A percentile compares a stretch with the other conserved stretches of the same genome.
These are phyloP conservation scores for Marasmius oreades DNA, from an alignment of 1,284 basidiomycete species.

Conservation along the genomic window DNA sequence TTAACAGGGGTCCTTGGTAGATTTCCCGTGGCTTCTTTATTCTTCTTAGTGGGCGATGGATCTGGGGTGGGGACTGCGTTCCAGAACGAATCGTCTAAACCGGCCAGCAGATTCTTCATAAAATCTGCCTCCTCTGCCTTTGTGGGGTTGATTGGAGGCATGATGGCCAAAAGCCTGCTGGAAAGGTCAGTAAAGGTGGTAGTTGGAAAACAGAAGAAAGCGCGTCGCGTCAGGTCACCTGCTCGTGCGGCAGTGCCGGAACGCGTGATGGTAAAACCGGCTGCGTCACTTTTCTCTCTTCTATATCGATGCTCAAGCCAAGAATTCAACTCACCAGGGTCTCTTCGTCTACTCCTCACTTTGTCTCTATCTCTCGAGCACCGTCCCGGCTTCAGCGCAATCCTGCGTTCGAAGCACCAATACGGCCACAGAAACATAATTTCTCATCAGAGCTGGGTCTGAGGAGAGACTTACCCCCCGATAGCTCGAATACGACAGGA, in stretches of 20 bases:
- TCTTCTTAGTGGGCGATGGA: constrained; percentile 22
- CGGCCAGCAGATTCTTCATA: constrained; percentile 42
- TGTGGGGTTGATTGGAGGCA: constrained; percentile 3
- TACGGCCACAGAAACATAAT: not conserved
- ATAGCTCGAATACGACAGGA: not conserved
- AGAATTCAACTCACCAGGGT: too few species aligned
- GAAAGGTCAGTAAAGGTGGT: too few species aligned
- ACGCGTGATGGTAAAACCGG: too few species aligned
- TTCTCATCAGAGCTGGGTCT: not conserved
- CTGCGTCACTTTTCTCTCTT: too few species aligned
- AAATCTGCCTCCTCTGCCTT: constrained; percentile 40
- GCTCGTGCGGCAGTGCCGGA: too few species aligned
- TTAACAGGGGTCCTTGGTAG: not conserved
- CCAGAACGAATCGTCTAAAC: constrained; percentile 44
- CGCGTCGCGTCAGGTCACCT: too few species aligned
- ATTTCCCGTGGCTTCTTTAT: constrained; percentile 8
- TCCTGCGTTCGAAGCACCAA: not conserved
- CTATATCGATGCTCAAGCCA: too few species aligned
- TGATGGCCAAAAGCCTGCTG: not conserved
- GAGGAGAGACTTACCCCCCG: not conserved
- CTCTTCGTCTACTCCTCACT: not conserved
- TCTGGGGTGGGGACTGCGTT: constrained; percentile 35
- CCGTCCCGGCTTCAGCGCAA: not conserved
- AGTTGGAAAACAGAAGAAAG: too few species aligned
- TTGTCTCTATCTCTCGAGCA: not conserved